A percentile compares a stretch with the other conserved stretches of the same genome.
Conservation (phyloP, 1,139 yeast species). For the Ashbya aceris region DNA sequence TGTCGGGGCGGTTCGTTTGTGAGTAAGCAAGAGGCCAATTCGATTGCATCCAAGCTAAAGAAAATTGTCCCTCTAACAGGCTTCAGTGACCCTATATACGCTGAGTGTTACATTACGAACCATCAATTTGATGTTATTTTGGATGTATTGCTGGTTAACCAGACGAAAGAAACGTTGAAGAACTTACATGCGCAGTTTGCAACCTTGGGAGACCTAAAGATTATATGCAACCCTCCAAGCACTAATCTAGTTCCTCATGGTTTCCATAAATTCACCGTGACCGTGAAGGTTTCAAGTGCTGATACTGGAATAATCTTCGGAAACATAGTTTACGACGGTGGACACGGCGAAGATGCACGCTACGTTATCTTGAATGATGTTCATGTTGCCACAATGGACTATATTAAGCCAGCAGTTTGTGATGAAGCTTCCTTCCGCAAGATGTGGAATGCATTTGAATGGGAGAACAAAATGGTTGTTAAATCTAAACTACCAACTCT, state of each 20-base stretch:
- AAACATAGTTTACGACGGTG: slow-evolving; percentile 93
- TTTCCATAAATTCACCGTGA: slow-evolving; percentile 80
- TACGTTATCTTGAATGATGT: slow-evolving; percentile 91
- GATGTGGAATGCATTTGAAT: slow-evolving; percentile 99
- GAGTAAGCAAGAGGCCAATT: slow-evolving; percentile 41
- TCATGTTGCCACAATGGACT: slow-evolving; percentile 94
- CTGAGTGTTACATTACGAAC: slow-evolving; percentile 90
- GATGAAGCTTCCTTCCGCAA: slow-evolving; percentile 84
- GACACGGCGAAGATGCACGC: slow-evolving; percentile 81
- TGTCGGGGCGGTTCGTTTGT: slow-evolving; percentile 41
- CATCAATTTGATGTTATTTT: slow-evolving; percentile 94
- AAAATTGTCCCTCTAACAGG: slow-evolving; percentile 93
- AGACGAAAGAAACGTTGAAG: slow-evolving; percentile 83
- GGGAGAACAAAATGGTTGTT: slow-evolving; percentile 97
- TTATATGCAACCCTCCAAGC: slow-evolving; percentile 87
- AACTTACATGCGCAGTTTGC: slow-evolving; percentile 94
- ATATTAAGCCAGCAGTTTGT: slow-evolving; percentile 89
- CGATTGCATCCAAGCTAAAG: slow-evolving; percentile 63
- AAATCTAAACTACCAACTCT: slow-evolving; percentile 58
- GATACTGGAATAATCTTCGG: slow-evolving; percentile 98
- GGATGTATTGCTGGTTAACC: slow-evolving; percentile 90
- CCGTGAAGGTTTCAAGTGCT: slow-evolving; percentile 91
- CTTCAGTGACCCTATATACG: slow-evolving; percentile 94
- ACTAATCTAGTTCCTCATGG: slow-evolving; percentile 95
- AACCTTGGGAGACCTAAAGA: slow-evolving; percentile 90